Base-by-base conservation (phyloP, 371 early-diverging fungal species). In the Haplosporangium sp. region DNA sequence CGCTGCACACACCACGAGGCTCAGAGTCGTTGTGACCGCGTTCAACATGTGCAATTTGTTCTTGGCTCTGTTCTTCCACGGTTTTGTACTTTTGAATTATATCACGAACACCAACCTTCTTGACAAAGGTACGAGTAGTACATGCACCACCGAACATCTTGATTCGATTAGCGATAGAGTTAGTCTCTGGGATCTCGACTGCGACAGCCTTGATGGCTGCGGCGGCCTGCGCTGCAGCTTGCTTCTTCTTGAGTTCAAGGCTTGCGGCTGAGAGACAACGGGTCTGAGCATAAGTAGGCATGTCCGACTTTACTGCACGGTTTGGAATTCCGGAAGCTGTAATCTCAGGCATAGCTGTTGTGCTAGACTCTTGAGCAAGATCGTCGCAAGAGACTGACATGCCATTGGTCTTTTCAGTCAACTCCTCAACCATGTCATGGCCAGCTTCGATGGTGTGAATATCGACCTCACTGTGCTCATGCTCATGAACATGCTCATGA, bases 131-230 rank as follows among this genome's bases (percentile, higher is more conserved):
- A 10, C 17, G n/a, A 1, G 47, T 11, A 17, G 38, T 34, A 3
- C 56, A 39, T 37, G 52, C 63, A n/a, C 81, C 76, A 11, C 82
- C 82, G 71, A 81, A 81, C 40, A 81, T 71, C 60, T 69, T 68
- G 72, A 81, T 72, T 7, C 72, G 74, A 63, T 59, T 66, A 27
- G 72, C 64, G 34, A 81, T 81, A 7, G 82, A 81, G 19, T 75
- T 76, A 8, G 75, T 72, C 60, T 72, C 74, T 0, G 82, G 82
- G 40, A 72, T 59, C 60, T 72, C 76, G 48, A 75, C 72, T 15
- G 75, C 63, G 20, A 69, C 38, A 47, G 75, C 66, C 61, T 69
- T 81, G 42, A 65, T 61, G 4, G 75, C 63, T 6, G 69, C 69
- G 0, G 71, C 63, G 2, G 75, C 69, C 7, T 63, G 47, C 56